These are phyloP conservation scores for Camelina sativa DNA, from an alignment of 345 rosid genomes.

Conservation along the genomic window DNA sequence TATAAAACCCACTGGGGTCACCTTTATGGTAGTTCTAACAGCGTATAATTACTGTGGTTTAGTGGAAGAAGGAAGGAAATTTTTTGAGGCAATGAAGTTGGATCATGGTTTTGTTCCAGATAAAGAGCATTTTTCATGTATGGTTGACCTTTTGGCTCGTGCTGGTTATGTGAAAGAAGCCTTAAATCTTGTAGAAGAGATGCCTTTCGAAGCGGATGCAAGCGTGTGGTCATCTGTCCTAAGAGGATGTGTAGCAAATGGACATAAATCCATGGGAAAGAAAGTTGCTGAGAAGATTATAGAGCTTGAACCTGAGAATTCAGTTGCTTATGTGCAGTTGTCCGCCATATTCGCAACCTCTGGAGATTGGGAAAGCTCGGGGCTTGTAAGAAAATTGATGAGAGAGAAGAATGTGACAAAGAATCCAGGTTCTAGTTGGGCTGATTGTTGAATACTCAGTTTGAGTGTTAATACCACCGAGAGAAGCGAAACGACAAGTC, in stretches of 20 bases:
- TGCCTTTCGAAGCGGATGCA: slow-evolving; percentile 69
- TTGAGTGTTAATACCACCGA: neutral
- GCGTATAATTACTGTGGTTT: slow-evolving; percentile 90
- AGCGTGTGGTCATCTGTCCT: slow-evolving; percentile 75
- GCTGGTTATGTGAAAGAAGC: slow-evolving; percentile 79
- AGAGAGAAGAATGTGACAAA: slow-evolving; percentile 29
- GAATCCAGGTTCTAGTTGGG: slow-evolving; percentile 42
- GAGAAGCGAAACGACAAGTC: slow-evolving; percentile 7
- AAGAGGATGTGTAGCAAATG: slow-evolving; percentile 79
- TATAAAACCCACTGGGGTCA: slow-evolving; percentile 55
- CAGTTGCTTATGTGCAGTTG: slow-evolving; percentile 75
- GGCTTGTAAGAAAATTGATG: slow-evolving; percentile 45
- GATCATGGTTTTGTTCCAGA: slow-evolving; percentile 63
- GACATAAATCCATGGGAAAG: slow-evolving; percentile 66
- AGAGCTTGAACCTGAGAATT: slow-evolving; percentile 78
- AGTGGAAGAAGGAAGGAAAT: slow-evolving; percentile 68
- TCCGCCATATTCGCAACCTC: slow-evolving; percentile 67
- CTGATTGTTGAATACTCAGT: slow-evolving; percentile 26
- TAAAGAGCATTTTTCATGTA: slow-evolving; percentile 77
- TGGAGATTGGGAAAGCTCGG: slow-evolving; percentile 86
- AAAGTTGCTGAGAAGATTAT: slow-evolving; percentile 69
- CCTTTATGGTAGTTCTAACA: slow-evolving; percentile 68
- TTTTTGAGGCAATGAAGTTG: slow-evolving; percentile 66
- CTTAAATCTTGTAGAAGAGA: slow-evolving; percentile 54
- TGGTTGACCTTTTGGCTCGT: slow-evolving; percentile 81